A percentile compares a stretch with the other conserved stretches of the same genome.
These are phyloP conservation scores for Candida ficus DNA, from an alignment of 805 yeast genomes.

Conservation along the genomic window DNA sequence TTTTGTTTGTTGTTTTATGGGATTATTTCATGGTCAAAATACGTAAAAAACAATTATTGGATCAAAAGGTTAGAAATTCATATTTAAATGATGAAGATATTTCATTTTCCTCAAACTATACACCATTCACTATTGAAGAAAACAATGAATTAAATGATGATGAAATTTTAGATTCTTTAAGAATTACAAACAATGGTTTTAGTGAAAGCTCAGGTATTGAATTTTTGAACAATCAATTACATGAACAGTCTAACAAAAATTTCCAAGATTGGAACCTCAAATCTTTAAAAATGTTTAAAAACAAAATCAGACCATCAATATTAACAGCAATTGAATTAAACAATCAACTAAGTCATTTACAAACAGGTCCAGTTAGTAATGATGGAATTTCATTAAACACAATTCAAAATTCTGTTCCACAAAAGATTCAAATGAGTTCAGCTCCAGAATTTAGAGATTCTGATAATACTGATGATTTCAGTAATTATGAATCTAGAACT, in stretches of 20 bases:
- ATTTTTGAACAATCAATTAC: constrained; percentile 5
- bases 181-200: constrained; percentile 1
- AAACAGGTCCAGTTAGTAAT: neutral
- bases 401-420: neutral
- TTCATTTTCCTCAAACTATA: constrained; percentile 7
- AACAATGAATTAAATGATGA: constrained; percentile 22
- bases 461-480: constrained; percentile 1
- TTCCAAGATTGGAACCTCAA: constrained; percentile 10
- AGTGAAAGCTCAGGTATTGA: constrained; percentile 9
- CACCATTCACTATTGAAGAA: constrained; percentile 11
- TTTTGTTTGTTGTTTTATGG: constrained; percentile 36
- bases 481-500: constrained; percentile 17
- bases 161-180: constrained; percentile 13
- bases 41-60: constrained; percentile 16
- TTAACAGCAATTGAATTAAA: constrained; percentile 22
- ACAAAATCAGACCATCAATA: constrained; percentile 20
- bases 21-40: constrained; percentile 17
- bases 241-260: constrained; percentile 3
- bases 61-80: constrained; percentile 21
- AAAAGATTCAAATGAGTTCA: constrained; percentile 15
- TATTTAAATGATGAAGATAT: constrained; percentile 5
- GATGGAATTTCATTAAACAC: constrained; percentile 15
- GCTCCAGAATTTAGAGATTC: constrained; percentile 18
- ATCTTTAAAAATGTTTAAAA: constrained; percentile 8
- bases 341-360: constrained; percentile 11